Conservation (phyloP, 352 stramenopile species). For the Phytophthora meadii region DNA sequence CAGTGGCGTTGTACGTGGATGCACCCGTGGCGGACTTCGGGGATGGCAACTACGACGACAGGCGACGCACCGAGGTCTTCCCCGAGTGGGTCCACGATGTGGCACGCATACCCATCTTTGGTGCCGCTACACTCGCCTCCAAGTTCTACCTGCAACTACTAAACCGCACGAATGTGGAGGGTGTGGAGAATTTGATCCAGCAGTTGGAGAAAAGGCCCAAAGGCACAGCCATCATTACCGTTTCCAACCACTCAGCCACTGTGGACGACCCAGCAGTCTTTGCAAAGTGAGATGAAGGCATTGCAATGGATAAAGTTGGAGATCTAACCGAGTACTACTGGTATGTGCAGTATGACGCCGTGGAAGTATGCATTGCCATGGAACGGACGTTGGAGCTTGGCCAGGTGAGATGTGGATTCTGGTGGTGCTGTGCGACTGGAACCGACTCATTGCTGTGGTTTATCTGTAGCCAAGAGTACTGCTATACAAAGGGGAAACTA, state of each 20-base stretch:
- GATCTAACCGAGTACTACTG: no score
- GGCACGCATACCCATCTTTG: slow-evolving; percentile 58
- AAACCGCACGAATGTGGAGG: slow-evolving; percentile 59
- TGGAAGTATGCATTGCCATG: slow-evolving; percentile 69
- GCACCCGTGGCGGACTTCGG: slow-evolving; percentile 59
- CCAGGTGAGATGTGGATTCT: slow-evolving; percentile 49
- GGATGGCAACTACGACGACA: slow-evolving; percentile 57
- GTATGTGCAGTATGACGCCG: slow-evolving; percentile 62
- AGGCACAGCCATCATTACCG: slow-evolving; percentile 73
- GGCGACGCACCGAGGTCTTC: slow-evolving; percentile 47
- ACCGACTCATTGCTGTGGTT: not conserved
- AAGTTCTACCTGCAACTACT: slow-evolving; percentile 68
- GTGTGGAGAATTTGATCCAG: slow-evolving; percentile 51
- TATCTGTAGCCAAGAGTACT: slow-evolving; percentile 77
- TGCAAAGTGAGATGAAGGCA: slow-evolving; percentile 50
- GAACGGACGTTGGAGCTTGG: slow-evolving; percentile 75
- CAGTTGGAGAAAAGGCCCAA: slow-evolving; percentile 52
- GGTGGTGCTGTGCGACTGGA: slow-evolving; percentile 10
- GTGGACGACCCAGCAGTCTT: slow-evolving; percentile 81
- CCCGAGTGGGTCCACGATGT: slow-evolving; percentile 76
- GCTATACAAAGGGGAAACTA: slow-evolving; percentile 69
- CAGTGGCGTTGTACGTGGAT: slow-evolving; percentile 63
- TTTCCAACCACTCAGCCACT: slow-evolving; percentile 87
- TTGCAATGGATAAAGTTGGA: no score
- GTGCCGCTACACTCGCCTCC: slow-evolving; percentile 45